Conservation (phyloP, 1,284 basidiomycete species). For the Ganoderma lingzhi region DNA sequence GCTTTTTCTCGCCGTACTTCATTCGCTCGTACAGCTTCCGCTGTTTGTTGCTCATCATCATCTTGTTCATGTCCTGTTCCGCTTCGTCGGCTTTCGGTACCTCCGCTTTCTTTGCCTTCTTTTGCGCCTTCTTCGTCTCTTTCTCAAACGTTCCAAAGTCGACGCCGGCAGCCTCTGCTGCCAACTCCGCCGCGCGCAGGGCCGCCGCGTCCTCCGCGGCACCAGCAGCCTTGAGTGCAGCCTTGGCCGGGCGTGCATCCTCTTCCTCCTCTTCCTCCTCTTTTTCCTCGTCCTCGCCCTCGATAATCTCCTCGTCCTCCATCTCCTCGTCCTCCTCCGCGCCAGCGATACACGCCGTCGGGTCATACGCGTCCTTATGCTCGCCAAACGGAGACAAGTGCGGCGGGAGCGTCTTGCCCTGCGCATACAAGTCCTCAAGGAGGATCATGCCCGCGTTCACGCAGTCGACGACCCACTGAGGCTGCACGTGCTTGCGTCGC, state of each 20-base stretch:
- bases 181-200: constrained; percentile 90
- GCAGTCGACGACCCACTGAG: constrained; percentile 98
- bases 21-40: constrained; percentile 96
- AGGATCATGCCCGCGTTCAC: constrained; percentile 90
- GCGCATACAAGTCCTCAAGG: constrained; percentile 87
- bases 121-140: constrained; percentile 75
- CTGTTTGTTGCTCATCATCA: constrained; percentile 98
- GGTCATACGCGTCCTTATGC: constrained; percentile 81
- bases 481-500: constrained; percentile 91
- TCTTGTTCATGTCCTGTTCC: constrained; percentile 96
- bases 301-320: constrained; percentile 44
- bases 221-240: constrained; percentile 59
- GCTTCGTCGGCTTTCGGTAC: constrained; percentile 47
- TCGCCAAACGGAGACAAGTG: constrained; percentile 97
- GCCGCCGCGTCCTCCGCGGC: constrained; percentile 73
- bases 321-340: constrained; percentile 48
- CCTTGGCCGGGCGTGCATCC: constrained; percentile 49
- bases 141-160: constrained; percentile 87
- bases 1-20: constrained; percentile 88
- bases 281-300: constrained; percentile 43
- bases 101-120: constrained; percentile 53
- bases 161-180: constrained; percentile 90
- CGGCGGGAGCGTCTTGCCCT: constrained; percentile 90
- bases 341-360: constrained; percentile 49
- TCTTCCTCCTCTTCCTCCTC: constrained; percentile 46